phyloP scores from a whole-genome alignment of 179 eudicot genomes.

The Patellifolia procumbens region DNA sequence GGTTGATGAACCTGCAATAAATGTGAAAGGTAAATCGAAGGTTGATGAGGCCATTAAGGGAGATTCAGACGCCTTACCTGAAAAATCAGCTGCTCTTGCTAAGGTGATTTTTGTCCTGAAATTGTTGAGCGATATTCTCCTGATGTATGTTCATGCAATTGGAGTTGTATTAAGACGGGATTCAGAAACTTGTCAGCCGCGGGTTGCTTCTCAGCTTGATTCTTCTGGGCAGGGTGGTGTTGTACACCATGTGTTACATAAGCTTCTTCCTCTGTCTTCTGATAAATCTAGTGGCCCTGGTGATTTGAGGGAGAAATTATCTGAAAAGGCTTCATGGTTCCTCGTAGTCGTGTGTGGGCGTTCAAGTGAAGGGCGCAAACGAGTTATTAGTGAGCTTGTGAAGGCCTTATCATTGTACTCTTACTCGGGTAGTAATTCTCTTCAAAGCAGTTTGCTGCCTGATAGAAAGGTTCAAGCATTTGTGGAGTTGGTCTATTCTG shows the following conservation, averaged over 20 bases:
- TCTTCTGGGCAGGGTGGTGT: conserved; percentile 67
- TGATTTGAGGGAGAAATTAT: conserved; percentile 80
- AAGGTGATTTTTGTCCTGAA: conserved; percentile 92
- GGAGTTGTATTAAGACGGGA: conserved; percentile 84
- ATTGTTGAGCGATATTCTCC: conserved; percentile 83
- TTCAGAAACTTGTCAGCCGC: conserved; percentile 66
- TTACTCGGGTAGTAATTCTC: conserved; percentile 52
- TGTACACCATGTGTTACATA: conserved; percentile 80
- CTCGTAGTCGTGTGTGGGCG: conserved; percentile 96
- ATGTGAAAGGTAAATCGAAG: conserved; percentile 85
- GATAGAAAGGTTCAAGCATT: conserved; percentile 74
- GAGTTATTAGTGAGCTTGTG: conserved; percentile 86
- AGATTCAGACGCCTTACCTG: conserved; percentile 54
- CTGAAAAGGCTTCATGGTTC: conserved; percentile 99
- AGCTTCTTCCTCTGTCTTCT: conserved; percentile 61
- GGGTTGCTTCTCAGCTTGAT: conserved; percentile 54
- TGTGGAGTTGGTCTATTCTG: conserved; percentile 83
- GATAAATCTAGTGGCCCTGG: conserved; percentile 65
- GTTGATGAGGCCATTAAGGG: conserved; percentile 70
- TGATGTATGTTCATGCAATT: conserved; percentile 92
- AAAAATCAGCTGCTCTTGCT: conserved; percentile 77
- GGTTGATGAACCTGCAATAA: conserved; percentile 66
- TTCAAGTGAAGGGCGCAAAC: conserved; percentile 92
- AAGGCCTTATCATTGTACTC: conserved; percentile 66
- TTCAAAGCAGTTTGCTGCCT: conserved; percentile 62